phyloP scores from a whole-genome alignment of 345 rosid genomes.

The Brassica juncea region DNA sequence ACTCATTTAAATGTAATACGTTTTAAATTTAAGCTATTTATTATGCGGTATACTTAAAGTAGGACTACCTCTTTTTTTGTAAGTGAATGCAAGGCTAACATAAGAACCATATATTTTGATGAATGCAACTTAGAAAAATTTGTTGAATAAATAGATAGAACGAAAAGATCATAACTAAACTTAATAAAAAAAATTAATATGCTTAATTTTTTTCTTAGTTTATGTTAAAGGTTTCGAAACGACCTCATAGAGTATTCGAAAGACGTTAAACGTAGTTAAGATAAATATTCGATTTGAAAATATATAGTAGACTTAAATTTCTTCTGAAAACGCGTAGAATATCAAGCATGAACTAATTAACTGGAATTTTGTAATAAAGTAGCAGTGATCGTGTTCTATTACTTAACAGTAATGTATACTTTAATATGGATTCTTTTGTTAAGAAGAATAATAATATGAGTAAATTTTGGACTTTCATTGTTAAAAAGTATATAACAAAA shows the following conservation, averaged over 20 bases:
- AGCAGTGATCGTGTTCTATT: background rate
- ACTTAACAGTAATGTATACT: constrained; percentile 26
- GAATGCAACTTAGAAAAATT: too few species aligned
- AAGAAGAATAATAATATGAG: background rate
- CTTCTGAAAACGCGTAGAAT: background rate
- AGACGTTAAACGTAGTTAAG: background rate
- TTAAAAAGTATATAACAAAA: background rate
- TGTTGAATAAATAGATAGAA: too few species aligned
- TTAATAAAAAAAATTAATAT: background rate
- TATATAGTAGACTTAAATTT: background rate
- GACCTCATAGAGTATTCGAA: background rate
- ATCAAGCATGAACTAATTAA: background rate
- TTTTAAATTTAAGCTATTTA: background rate
- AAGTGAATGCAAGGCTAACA: too few species aligned
- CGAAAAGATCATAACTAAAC: too few species aligned
- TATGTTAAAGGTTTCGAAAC: background rate
- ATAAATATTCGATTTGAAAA: background rate
- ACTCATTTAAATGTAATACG: background rate
- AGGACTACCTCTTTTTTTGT: too few species aligned
- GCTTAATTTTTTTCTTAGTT: background rate
- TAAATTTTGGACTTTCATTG: constrained; percentile 23
- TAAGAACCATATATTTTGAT: too few species aligned
- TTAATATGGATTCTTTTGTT: background rate
- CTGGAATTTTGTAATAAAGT: background rate
- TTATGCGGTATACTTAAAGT: background rate